Percentiles rank a stretch among this genome's conserved stretches.
These are phyloP conservation scores for Bipolaris bicolor DNA, from an alignment of 2,329 filamentous ascomycete species.

Conservation along the genomic window DNA sequence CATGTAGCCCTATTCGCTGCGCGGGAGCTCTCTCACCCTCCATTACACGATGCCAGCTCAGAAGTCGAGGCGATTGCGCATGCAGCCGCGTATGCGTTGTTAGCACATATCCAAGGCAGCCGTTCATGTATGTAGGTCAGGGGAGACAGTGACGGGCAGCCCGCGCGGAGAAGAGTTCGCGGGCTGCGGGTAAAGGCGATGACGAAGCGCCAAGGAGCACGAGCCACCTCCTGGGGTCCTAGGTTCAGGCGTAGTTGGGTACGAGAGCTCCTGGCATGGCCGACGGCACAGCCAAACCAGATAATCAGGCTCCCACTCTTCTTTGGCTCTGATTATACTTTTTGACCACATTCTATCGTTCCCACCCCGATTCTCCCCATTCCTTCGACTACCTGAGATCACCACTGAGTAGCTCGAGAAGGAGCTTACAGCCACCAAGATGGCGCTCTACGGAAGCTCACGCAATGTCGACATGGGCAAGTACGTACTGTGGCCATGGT, in stretches of 20 bases:
- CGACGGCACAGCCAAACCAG: constrained; percentile 15
- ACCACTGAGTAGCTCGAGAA: constrained; percentile 13
- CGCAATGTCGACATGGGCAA: constrained; percentile 68
- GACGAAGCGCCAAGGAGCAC: constrained; percentile 34
- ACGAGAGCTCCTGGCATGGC: constrained; percentile 23
- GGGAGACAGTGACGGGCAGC: constrained; percentile 5
- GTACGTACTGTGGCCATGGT: constrained; percentile 47
- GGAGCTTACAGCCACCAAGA: constrained; percentile 32
- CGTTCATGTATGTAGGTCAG: constrained; percentile 11
- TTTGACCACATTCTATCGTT: constrained; percentile 18
- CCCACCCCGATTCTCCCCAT: neutral
- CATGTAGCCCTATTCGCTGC: constrained; percentile 23
- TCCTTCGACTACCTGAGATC: constrained; percentile 13
- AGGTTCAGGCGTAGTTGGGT: constrained; percentile 12
- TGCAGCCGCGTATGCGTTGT: constrained; percentile 47
- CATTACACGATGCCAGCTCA: constrained; percentile 35
- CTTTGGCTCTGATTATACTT: constrained; percentile 5
- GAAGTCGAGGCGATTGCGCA: constrained; percentile 30
- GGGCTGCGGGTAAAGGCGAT: constrained; percentile 26
- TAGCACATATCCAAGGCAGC: constrained; percentile 26
- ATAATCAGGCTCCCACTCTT: constrained; percentile 9
- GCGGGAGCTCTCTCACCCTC: constrained; percentile 23
- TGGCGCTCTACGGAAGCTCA: constrained; percentile 52
- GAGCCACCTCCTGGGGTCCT: constrained; percentile 26
- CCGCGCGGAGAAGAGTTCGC: constrained; percentile 7